A percentile compares a stretch with the other conserved stretches of the same genome.
Conservation (phyloP, 352 stramenopile genomes). For the Phytophthora lateralis region DNA sequence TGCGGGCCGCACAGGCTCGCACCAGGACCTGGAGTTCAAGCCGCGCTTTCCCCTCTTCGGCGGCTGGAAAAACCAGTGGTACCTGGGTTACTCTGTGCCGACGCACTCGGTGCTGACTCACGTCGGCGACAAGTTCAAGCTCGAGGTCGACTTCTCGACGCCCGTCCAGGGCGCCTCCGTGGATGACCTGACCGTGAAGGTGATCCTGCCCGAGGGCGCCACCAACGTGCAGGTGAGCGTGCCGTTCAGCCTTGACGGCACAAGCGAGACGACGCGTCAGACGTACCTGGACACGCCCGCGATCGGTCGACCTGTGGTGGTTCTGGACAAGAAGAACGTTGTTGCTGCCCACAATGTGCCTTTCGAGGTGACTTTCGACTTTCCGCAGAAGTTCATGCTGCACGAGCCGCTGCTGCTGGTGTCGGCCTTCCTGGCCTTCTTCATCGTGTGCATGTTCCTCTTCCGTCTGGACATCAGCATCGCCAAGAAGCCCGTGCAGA, state of each 20-base stretch:
- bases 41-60: constrained; percentile 89
- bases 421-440: constrained; percentile 82
- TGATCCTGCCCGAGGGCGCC: constrained; percentile 85
- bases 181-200: constrained; percentile 87
- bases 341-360: constrained; percentile 84
- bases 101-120: constrained; percentile 80
- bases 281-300: constrained; percentile 87
- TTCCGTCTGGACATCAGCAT: constrained; percentile 87
- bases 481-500: constrained; percentile 43
- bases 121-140: constrained; percentile 73
- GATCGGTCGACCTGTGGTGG: constrained; percentile 80
- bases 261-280: constrained; percentile 65
- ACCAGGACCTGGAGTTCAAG: constrained; percentile 81
- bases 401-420: constrained; percentile 89
- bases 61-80: constrained; percentile 91
- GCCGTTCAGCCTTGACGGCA: constrained; percentile 71
- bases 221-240: constrained; percentile 82
- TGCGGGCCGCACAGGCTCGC: constrained; percentile 37
- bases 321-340: constrained; percentile 87
- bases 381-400: constrained; percentile 79
- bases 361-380: constrained; percentile 89
- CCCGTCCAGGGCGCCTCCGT: constrained; percentile 77
- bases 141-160: constrained; percentile 88
- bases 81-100: constrained; percentile 88
- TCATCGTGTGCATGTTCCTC: constrained; percentile 85